A percentile compares a stretch with the other conserved stretches of the same genome.
These are phyloP conservation scores for Inga oerstediana DNA, from an alignment of 306 rosid genomes.

Conservation along the genomic window DNA sequence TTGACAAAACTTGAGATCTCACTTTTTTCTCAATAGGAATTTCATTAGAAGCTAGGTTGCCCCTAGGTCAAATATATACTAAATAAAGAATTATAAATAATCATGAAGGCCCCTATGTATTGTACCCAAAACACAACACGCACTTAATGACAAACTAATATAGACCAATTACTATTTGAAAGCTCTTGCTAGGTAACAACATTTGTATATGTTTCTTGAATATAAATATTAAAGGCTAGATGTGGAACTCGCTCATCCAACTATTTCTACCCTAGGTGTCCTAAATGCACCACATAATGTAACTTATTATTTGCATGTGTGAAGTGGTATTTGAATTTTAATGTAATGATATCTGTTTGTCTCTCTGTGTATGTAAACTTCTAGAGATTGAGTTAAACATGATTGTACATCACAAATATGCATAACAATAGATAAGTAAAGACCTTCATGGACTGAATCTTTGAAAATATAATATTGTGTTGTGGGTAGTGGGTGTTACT, in stretches of 20 bases:
- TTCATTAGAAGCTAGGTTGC: too few relatives aligned
- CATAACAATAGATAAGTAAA: slow-evolving; percentile 16
- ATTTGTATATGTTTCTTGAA: not conserved
- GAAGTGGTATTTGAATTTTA: too few relatives aligned
- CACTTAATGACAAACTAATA: not conserved
- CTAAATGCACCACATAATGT: slow-evolving; percentile 4
- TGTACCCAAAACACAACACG: slow-evolving; percentile 10
- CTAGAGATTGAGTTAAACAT: slow-evolving; percentile 13
- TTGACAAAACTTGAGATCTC: too few relatives aligned
- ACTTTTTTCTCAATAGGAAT: not conserved
- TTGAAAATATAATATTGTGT: slow-evolving; percentile 31
- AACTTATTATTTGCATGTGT: too few relatives aligned
- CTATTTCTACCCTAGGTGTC: slow-evolving; percentile 59
- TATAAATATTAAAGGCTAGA: too few relatives aligned
- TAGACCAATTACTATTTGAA: slow-evolving; percentile 35
- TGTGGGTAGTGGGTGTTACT: slow-evolving; percentile 22
- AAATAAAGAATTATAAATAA: too few relatives aligned
- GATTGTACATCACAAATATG: slow-evolving; percentile 31
- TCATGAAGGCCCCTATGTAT: too few relatives aligned
- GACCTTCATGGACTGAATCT: slow-evolving; percentile 2
- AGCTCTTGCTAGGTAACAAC: slow-evolving; percentile 29
- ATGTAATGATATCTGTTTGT: too few relatives aligned
- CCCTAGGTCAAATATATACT: too few relatives aligned
- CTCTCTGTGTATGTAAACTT: too few relatives aligned
- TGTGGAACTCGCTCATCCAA: slow-evolving; percentile 53